Base-by-base conservation (phyloP, 2,329 filamentous ascomycete species). In the Xylaria multiplex region DNA sequence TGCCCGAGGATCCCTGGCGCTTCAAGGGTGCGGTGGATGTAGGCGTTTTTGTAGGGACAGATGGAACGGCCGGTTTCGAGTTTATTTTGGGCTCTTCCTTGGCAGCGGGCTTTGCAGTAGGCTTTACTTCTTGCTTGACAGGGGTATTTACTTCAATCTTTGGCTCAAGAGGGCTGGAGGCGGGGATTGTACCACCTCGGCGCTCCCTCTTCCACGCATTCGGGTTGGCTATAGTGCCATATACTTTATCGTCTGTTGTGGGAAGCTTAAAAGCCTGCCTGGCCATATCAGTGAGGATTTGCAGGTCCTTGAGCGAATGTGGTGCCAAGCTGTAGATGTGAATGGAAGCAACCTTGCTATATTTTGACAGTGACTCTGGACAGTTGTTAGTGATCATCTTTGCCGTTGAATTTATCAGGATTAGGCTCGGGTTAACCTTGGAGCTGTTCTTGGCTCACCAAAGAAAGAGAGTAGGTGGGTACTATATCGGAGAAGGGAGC, bases 301-400 rank as follows among this genome's bases (percentile, higher is more conserved):
- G 88, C 19, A 96, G 79, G 74, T 95, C 85, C 77, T 90, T 90
- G 16, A 93, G 82, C 0, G 89, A 85, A 43, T 88, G 85, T 1
- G 91, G 85, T 48, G 92, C 89, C 19, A 98, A 76, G 74, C 93
- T 97, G 81, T 98, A 98, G 49, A 98, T 81, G 73, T 97, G 93
- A 66, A 97, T 90, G 0, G 92, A 91, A 0, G 84, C 85, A 60
- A 97, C 88, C n/a, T 88, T 82, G 55, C 91, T 85, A 70, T 95
- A 96, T 16, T 87, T 84, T 14, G 83, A 81, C 64, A 93, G 88
- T 0, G 86, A 82, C 69, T 87, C 92, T 95, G 70, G 2, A 46
- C 1, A 42, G n/a, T 22, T 48, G 61, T 70, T 53, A 67, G 32
- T 19, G 16, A n/a, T 30, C 9, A 3, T 22, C 16, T 43, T n/a